phyloP scores from a whole-genome alignment of 179 eudicot genomes.

The Carnegiea gigantea region DNA sequence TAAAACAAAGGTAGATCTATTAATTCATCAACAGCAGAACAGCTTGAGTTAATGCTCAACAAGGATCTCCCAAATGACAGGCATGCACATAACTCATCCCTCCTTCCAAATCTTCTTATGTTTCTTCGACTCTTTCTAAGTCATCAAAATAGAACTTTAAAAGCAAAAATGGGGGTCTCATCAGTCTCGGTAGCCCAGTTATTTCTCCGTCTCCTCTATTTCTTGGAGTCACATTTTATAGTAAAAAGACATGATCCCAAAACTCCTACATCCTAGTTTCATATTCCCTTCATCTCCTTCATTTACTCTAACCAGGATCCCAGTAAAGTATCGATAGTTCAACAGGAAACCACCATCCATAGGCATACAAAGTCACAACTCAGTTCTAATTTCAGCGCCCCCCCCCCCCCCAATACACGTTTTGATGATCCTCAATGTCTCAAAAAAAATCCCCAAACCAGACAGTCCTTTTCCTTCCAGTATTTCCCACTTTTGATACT shows the following conservation, averaged over 20 bases:
- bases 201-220: not conserved
- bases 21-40: not conserved
- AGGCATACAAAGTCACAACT: not conserved
- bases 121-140: not conserved
- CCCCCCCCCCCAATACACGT: not conserved
- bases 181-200: not conserved
- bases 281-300: constrained; percentile 1
- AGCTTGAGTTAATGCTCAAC: not conserved
- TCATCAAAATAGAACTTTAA: not conserved
- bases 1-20: not conserved
- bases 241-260: not conserved
- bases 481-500: not conserved
- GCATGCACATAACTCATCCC: not conserved
- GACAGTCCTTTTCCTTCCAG: too few species aligned
- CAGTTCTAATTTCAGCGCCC: not conserved
- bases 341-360: not conserved
- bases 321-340: not conserved
- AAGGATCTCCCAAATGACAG: not conserved
- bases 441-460: not conserved
- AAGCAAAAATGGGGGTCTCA: not conserved
- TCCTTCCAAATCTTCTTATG: not conserved
- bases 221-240: not conserved
- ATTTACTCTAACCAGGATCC: not conserved
- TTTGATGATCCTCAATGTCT: not conserved
- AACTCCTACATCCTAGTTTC: not conserved